phyloP scores from a whole-genome alignment of 2,329 filamentous ascomycete species.

The Xylaria sp. region DNA sequence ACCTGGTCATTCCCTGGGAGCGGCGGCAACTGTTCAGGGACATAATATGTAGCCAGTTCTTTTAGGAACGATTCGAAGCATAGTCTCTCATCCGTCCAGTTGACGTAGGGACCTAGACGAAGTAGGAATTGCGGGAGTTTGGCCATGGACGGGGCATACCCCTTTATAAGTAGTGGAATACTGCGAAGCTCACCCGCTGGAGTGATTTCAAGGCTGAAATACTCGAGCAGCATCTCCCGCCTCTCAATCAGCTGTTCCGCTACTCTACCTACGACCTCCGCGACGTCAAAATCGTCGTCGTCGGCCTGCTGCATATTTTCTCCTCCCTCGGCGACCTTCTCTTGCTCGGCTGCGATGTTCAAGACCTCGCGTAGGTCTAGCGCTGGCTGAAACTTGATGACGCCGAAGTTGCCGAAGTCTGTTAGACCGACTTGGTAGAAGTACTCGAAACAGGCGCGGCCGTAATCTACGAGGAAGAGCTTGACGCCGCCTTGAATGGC shows the following conservation, averaged over 20 bases:
- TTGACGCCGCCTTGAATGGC: slow-evolving; percentile 94
- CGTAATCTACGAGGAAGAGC: slow-evolving; percentile 93
- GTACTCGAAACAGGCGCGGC: slow-evolving; percentile 84
- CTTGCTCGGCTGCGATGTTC: slow-evolving; percentile 75
- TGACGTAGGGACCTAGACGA: slow-evolving; percentile 84
- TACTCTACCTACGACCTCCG: slow-evolving; percentile 74
- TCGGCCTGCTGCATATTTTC: slow-evolving; percentile 52
- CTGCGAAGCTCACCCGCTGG: slow-evolving; percentile 79
- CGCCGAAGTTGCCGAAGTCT: slow-evolving; percentile 94
- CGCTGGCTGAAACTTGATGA: slow-evolving; percentile 81
- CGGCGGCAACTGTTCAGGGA: slow-evolving; percentile 81
- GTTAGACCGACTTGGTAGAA: slow-evolving; percentile 96
- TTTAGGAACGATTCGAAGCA: slow-evolving; percentile 89
- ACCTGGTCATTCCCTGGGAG: slow-evolving; percentile 49
- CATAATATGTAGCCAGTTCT: slow-evolving; percentile 90
- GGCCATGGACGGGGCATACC: slow-evolving; percentile 84
- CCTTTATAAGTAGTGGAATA: slow-evolving; percentile 87
- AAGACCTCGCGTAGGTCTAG: slow-evolving; percentile 78
- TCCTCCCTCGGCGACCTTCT: slow-evolving; percentile 63
- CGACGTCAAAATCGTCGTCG: slow-evolving; percentile 72
- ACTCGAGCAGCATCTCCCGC: slow-evolving; percentile 89
- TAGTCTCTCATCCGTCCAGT: slow-evolving; percentile 84
- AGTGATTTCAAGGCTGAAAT: slow-evolving; percentile 88
- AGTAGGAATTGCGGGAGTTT: slow-evolving; percentile 93
- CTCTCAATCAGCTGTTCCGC: slow-evolving; percentile 76